A percentile compares a stretch with the other conserved stretches of the same genome.
Conservation (phyloP, 2,329 filamentous ascomycete species). For the Nemania sp. region DNA sequence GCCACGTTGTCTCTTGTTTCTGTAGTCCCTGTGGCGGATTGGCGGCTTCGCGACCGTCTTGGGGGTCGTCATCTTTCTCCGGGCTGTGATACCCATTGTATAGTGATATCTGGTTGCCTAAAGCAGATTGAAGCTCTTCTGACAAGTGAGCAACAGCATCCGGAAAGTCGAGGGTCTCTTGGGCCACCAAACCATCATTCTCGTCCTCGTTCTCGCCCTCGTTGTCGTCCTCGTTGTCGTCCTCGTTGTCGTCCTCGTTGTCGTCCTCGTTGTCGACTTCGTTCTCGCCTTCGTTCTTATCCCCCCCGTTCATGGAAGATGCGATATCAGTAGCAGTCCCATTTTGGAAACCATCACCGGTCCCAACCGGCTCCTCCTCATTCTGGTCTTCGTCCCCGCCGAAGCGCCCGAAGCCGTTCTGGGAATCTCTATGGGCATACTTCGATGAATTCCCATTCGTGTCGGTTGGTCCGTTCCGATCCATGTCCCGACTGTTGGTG, state of each 20-base stretch:
- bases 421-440: too few species aligned
- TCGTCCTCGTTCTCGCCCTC: neutral
- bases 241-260: too few species aligned
- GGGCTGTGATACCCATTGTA: slow-evolving; percentile 26
- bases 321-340: slow-evolving; percentile 11
- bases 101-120: slow-evolving; percentile 32
- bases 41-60: neutral
- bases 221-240: neutral
- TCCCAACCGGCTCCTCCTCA: neutral
- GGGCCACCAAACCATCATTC: neutral
- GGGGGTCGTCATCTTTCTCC: neutral
- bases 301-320: slow-evolving; percentile 17
- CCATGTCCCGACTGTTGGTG: neutral
- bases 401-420: too few species aligned
- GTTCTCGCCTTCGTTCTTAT: slow-evolving; percentile 10
- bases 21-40: neutral
- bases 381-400: neutral
- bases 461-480: slow-evolving; percentile 1
- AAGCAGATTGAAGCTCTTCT: slow-evolving; percentile 31
- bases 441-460: neutral
- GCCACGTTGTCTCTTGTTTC: neutral
- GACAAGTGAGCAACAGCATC: slow-evolving; percentile 28
- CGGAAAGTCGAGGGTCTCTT: slow-evolving; percentile 1
- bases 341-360: slow-evolving; percentile 13
- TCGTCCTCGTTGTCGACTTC: too few species aligned